Conservation (phyloP, 306 rosid species). For the Pterocarpus macrocarpus region DNA sequence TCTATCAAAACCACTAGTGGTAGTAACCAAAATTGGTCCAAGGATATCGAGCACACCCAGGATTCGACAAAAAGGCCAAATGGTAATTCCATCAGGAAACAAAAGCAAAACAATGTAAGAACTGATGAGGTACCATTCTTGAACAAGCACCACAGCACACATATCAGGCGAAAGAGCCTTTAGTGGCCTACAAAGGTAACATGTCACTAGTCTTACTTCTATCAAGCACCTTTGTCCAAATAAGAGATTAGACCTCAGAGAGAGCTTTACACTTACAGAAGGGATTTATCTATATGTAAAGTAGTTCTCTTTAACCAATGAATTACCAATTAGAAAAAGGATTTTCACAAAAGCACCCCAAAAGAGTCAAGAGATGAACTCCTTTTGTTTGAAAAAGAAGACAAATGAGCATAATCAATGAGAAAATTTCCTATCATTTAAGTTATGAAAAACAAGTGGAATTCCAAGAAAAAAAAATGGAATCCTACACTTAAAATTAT, state of each 20-base stretch:
- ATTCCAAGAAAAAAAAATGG: background rate
- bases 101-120: background rate
- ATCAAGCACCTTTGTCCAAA: background rate
- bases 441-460: constrained; percentile 5
- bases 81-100: background rate
- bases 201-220: constrained; percentile 7
- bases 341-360: background rate
- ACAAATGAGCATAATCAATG: background rate
- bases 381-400: background rate
- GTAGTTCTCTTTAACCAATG: background rate
- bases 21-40: background rate
- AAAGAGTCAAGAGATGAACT: constrained; percentile 11
- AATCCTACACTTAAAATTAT: background rate
- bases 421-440: background rate
- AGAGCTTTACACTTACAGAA: background rate
- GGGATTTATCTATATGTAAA: background rate
- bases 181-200: background rate
- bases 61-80: background rate
- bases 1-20: background rate
- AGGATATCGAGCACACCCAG: background rate
- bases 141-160: constrained; percentile 9
- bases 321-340: constrained; percentile 7
- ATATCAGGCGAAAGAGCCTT: background rate
- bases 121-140: background rate
- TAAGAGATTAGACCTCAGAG: constrained; percentile 19